phyloP scores from a whole-genome alignment of 2,329 filamentous ascomycete genomes.

The Ophiostoma pallidulum region DNA sequence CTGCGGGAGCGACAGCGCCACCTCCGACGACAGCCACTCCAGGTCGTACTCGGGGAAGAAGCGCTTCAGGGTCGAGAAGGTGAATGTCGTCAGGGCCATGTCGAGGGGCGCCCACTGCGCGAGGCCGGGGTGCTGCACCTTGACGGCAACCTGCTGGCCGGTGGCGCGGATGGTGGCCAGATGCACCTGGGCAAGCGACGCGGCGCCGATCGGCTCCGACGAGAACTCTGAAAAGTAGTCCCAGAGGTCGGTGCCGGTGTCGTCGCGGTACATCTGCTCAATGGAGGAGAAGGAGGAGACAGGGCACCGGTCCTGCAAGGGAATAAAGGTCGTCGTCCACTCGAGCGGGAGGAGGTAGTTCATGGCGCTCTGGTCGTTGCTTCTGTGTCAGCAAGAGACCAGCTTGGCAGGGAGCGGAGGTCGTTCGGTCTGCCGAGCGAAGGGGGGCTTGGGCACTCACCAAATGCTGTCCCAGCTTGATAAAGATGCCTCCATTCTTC shows the following conservation, averaged over 20 bases:
- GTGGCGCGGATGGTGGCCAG: conserved; percentile 72
- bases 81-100: conserved; percentile 74
- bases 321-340: conserved; percentile 94
- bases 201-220: conserved; percentile 73
- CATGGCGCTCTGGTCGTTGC: conserved; percentile 62
- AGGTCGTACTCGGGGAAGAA: conserved; percentile 98
- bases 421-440: no score
- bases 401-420: not conserved
- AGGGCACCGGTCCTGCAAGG: conserved; percentile 90
- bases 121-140: conserved; percentile 85
- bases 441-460: no score
- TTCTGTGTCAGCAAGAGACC: not conserved
- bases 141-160: conserved; percentile 84
- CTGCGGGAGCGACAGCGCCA: conserved; percentile 81
- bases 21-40: conserved; percentile 89
- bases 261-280: conserved; percentile 71
- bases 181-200: conserved; percentile 91
- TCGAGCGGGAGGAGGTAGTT: conserved; percentile 85
- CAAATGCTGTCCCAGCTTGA: conserved; percentile 93
- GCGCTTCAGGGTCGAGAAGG: conserved; percentile 78
- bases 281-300: conserved; percentile 84
- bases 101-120: conserved; percentile 88
- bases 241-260: conserved; percentile 69
- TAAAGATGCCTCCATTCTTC: conserved; percentile 96
- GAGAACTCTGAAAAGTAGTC: conserved; percentile 85